A percentile compares a stretch with the other conserved stretches of the same genome.
Conservation (phyloP, 2,329 filamentous ascomycete species). For the Aspergillus quadrilineatus region DNA sequence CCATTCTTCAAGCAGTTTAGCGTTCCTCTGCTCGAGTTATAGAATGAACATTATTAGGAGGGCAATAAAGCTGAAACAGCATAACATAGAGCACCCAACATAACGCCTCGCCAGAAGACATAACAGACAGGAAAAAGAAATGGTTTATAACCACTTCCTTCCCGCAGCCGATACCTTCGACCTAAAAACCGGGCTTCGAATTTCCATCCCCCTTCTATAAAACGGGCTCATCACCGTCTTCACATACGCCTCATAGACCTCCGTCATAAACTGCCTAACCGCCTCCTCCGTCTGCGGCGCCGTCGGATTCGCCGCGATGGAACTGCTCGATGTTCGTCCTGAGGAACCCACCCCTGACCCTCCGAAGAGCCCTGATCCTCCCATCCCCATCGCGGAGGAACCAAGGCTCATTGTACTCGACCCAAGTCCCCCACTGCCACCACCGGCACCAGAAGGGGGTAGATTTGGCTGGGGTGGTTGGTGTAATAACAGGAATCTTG, state of each 20-base stretch:
- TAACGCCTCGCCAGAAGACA: background rate
- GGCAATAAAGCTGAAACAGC: background rate
- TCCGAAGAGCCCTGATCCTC: constrained; percentile 17
- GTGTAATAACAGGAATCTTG: constrained; percentile 92
- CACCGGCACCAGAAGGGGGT: constrained; percentile 38
- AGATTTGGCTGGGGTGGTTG: constrained; percentile 62
- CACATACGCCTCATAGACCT: constrained; percentile 95
- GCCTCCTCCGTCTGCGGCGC: constrained; percentile 92
- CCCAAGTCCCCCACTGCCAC: background rate
- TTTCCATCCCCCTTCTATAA: constrained; percentile 79
- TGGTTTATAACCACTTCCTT: constrained; percentile 77
- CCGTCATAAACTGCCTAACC: constrained; percentile 87
- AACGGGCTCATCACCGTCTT: constrained; percentile 98
- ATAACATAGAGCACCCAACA: background rate
- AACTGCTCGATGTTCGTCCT: constrained; percentile 59
- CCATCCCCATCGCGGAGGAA: background rate
- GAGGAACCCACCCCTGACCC: constrained; percentile 24
- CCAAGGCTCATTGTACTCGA: constrained; percentile 6
- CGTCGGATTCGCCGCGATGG: constrained; percentile 78
- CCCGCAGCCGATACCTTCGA: constrained; percentile 79
- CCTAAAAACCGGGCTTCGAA: constrained; percentile 83
- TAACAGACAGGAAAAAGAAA: constrained; percentile 5
- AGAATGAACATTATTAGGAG: background rate
- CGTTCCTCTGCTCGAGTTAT: background rate
- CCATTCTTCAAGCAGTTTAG: constrained; percentile 1